Percentiles rank a stretch among this genome's conserved stretches.
phyloP scores from a whole-genome alignment of 306 rosid species.

The Mucuna pruriens region DNA sequence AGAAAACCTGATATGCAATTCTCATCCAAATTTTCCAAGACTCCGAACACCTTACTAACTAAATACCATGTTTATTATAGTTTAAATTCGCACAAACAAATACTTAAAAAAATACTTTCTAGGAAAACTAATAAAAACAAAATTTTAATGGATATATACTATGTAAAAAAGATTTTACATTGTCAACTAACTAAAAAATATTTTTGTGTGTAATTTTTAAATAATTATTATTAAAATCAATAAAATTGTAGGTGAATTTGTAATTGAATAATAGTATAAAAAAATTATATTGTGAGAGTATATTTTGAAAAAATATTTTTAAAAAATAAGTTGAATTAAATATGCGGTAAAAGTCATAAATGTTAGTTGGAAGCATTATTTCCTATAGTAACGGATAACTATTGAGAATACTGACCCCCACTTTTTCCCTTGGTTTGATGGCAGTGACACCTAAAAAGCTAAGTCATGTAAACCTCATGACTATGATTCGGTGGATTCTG shows the following conservation, averaged over 20 bases:
- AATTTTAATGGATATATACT: no score
- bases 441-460: slow-evolving; percentile 20
- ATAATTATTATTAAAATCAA: no score
- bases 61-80: neutral
- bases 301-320: no score
- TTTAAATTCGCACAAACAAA: neutral
- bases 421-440: slow-evolving; percentile 11
- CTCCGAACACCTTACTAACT: neutral
- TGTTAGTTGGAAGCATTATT: neutral
- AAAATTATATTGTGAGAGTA: no score
- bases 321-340: neutral
- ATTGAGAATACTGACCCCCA: neutral
- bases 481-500: neutral
- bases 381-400: slow-evolving; percentile 1
- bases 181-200: no score
- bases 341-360: neutral
- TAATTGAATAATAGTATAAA: no score
- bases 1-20: neutral
- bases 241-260: no score
- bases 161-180: no score
- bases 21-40: neutral
- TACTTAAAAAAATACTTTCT: neutral
- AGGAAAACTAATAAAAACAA: neutral
- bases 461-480: slow-evolving; percentile 10
- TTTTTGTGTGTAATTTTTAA: no score